Evolutionary conservation across 257 asterid species (phyloP).

Genomic region (Fraxinus pennsylvanica): DNA sequence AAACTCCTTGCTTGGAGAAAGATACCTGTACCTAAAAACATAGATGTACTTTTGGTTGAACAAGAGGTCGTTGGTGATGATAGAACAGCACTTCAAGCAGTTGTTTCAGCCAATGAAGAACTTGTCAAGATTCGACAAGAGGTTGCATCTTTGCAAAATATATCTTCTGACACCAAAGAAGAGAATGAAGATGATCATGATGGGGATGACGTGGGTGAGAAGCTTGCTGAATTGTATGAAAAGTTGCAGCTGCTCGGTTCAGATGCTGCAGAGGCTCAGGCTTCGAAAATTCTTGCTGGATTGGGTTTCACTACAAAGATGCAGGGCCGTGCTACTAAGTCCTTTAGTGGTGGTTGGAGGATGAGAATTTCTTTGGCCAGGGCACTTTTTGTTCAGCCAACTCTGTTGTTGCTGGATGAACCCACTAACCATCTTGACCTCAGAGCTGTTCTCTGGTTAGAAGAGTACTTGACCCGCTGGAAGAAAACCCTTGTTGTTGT

Average conservation of each 20-base stretch:
- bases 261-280: slow-evolving; percentile 79
- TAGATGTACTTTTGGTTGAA: slow-evolving; percentile 66
- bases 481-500: slow-evolving; percentile 74
- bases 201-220: slow-evolving; percentile 52
- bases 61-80: slow-evolving; percentile 68
- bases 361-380: slow-evolving; percentile 76
- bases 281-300: slow-evolving; percentile 74
- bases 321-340: slow-evolving; percentile 62
- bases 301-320: slow-evolving; percentile 67
- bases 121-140: slow-evolving; percentile 57
- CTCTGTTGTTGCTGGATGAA: slow-evolving; percentile 63
- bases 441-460: slow-evolving; percentile 73
- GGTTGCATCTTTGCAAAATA: slow-evolving; percentile 51
- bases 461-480: slow-evolving; percentile 71
- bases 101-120: slow-evolving; percentile 71
- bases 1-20: slow-evolving; percentile 70
- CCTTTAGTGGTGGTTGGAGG: slow-evolving; percentile 85
- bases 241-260: slow-evolving; percentile 65
- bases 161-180: slow-evolving; percentile 29
- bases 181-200: slow-evolving; percentile 38
- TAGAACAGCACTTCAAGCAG: slow-evolving; percentile 57
- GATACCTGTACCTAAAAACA: slow-evolving; percentile 63
- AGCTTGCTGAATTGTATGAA: slow-evolving; percentile 63
- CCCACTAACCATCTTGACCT: slow-evolving; percentile 81
- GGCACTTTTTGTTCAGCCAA: slow-evolving; percentile 77